Percentiles rank a stretch among this genome's conserved stretches.
Evolutionary conservation across 1,284 basidiomycete genomes (phyloP).

Genomic region (Athelia psychrophila): DNA sequence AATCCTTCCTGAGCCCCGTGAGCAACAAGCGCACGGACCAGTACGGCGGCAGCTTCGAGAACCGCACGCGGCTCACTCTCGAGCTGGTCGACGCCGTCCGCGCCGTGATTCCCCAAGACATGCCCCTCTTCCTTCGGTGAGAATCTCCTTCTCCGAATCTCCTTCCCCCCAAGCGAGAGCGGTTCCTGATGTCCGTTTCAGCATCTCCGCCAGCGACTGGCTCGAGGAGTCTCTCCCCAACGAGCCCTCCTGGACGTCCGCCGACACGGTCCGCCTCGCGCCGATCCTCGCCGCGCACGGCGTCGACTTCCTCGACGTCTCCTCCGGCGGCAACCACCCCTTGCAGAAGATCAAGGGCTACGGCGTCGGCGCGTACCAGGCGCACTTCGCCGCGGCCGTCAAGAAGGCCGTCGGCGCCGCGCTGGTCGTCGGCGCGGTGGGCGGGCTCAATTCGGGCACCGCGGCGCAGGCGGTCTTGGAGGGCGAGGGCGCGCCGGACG

Average conservation of each 20-base stretch:
- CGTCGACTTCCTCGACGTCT: constrained; percentile 55
- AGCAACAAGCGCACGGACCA: constrained; percentile 51
- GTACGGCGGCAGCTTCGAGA: constrained; percentile 65
- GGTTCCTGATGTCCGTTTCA: constrained; percentile 38
- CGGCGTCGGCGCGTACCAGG: constrained; percentile 52
- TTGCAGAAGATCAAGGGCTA: constrained; percentile 33
- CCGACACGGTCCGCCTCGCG: constrained; percentile 48
- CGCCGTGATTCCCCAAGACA: constrained; percentile 50
- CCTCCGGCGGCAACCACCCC: constrained; percentile 45
- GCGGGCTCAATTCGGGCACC: constrained; percentile 48
- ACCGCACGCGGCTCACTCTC: constrained; percentile 59
- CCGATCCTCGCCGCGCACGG: constrained; percentile 42
- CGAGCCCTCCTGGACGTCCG: constrained; percentile 44
- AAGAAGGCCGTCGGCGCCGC: constrained; percentile 50
- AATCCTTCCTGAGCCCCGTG: constrained; percentile 41
- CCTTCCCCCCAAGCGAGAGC: constrained; percentile 37
- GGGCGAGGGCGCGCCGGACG: constrained; percentile 53
- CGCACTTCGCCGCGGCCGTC: constrained; percentile 48
- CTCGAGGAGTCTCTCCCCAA: constrained; percentile 44
- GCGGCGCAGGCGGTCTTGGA: constrained; percentile 64
- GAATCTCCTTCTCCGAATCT: constrained; percentile 25
- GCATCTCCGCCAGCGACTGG: constrained; percentile 57
- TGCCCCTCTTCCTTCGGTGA: constrained; percentile 71
- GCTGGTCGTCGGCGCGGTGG: constrained; percentile 41
- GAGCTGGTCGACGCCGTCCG: constrained; percentile 55